Evolutionary conservation across 2,329 filamentous ascomycete species (phyloP), one percentile per base, ranked within the genome.

Genomic region (Cadophora luteo-olivacea): DNA sequence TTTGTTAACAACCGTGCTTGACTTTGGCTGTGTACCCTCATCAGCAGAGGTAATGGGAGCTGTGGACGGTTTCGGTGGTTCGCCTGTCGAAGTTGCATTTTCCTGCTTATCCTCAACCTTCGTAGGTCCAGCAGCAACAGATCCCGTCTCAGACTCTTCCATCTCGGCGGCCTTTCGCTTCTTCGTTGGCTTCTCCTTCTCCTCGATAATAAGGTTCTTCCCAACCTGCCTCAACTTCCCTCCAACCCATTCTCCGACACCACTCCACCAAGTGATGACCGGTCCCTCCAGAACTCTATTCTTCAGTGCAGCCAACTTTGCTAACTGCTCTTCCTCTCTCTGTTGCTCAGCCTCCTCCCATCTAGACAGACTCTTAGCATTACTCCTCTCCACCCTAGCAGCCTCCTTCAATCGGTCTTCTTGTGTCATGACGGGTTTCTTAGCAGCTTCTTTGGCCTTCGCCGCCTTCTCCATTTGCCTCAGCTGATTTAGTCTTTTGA

Each of bases 271-370:
- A 1, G 92, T 93, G 52, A 97, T 90, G 12, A 97, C 93, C 0
- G 96, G 93, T 0, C 96, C 96, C 65, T 95, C 90, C 9, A 98
- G 85, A 62, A 92, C 93, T 61, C 94, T 89, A 78, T 94, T 93
- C 75, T 97, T 92, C 74, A 98, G 83, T 16, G 95, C 96, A 49
- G 95, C 94, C 60, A 98, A 84, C 80, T 92, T 95, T 51, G 90
- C 91, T 72, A 89, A 87, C 70, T 95, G 87, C 77, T 97, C 92
- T 75, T 95, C 93, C 73, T 94, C 92, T 68, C 95, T 89, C 78
- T 91, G 89, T 80, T 93, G 94, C 81, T 99, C 96, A 7, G 93
- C 92, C 79, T 93, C 91, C 79, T 98, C 94, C 94, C 95, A 98
- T 66, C 93, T 87, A 77, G 95, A 97, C 76, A 97, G 82, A 79